Percentiles rank a stretch among this genome's conserved stretches.
Evolutionary conservation across 495 filamentous ascomycete species (phyloP).

Genomic region (Neurospora sp.): DNA sequence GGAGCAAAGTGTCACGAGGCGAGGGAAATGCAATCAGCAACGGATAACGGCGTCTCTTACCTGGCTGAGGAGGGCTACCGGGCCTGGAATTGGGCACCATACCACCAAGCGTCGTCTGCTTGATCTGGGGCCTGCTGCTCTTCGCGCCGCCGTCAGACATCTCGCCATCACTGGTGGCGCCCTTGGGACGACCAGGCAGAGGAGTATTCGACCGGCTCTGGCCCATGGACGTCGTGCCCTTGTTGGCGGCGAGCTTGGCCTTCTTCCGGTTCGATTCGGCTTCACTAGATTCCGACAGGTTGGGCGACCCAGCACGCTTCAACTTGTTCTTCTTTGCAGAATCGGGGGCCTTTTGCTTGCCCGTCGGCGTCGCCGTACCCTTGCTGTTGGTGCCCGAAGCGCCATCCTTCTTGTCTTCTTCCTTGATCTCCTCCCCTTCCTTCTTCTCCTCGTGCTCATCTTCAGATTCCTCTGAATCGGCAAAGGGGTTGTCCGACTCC

Average conservation of each 20-base stretch:
- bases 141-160: conserved; percentile 58
- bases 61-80: conserved; percentile 36
- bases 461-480: conserved; percentile 28
- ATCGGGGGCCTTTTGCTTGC: conserved; percentile 41
- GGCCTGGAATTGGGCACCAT: conserved; percentile 44
- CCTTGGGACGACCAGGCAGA: conserved; percentile 46
- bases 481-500: conserved; percentile 55
- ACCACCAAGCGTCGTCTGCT: conserved; percentile 32
- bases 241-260: conserved; percentile 53
- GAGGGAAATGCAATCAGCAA: neutral
- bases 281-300: conserved; percentile 78
- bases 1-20: neutral
- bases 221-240: conserved; percentile 34
- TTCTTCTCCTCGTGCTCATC: conserved; percentile 32
- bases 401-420: conserved; percentile 52
- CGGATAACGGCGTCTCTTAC: conserved; percentile 5
- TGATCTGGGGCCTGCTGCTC: neutral
- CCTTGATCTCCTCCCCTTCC: conserved; percentile 34
- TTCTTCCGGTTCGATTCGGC: conserved; percentile 86
- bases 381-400: conserved; percentile 54
- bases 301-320: conserved; percentile 81
- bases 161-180: conserved; percentile 72
- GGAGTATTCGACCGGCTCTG: conserved; percentile 42
- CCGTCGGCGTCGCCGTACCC: conserved; percentile 66
- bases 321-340: conserved; percentile 58